Evolutionary conservation across 352 stramenopile species (phyloP), one percentile per base, ranked within the genome.

Genomic region (Pythium myriotylum): DNA sequence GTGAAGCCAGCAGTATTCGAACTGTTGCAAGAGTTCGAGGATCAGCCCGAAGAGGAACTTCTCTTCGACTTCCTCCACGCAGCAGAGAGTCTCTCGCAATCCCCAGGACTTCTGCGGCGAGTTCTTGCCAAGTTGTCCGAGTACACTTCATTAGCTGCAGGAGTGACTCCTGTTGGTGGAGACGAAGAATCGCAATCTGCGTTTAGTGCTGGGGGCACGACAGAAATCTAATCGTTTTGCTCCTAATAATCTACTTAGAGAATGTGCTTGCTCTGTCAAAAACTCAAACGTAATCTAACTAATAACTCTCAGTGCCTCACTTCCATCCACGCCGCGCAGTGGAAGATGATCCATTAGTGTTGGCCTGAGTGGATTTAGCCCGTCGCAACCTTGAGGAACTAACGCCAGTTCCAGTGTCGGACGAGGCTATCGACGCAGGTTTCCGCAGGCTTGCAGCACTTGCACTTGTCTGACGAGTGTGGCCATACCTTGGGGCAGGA

Each of bases 1-100:
- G 73, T 95, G 50, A 93, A 95, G 49, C 86, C 86, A 29, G 86
- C 86, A 8, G 79, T 95, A 22, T 89, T 89, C 40, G 83, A 92
- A 14, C 77, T 92, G 7, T 39, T 91, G 29, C 73, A 89, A 26
- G 72, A 76, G 27, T 63, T 79, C 8, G 57, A 54, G 16, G 32
- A 55, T 8, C 74, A 80, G 13, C 70, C 72, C 13, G 82, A 90
- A 59, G 82, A 95, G 42, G 83, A 92, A 52, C 54, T 89, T 29
- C 63, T 95, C 2, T 87, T 95, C 42, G 84, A 95, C 46, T 81
- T 93, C 27, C 54, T 95, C 39, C 81, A 92, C 43, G 69, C 76
- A 45, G 88, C 93, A 57, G 86, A 95, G 54, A 86, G 64, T 27
- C 73, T 95, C 14, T 86, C 68, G 46, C 68, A 88, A 66, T 73